Conservation (phyloP, 352 stramenopile species). For the Globisporangium paddicum region DNA sequence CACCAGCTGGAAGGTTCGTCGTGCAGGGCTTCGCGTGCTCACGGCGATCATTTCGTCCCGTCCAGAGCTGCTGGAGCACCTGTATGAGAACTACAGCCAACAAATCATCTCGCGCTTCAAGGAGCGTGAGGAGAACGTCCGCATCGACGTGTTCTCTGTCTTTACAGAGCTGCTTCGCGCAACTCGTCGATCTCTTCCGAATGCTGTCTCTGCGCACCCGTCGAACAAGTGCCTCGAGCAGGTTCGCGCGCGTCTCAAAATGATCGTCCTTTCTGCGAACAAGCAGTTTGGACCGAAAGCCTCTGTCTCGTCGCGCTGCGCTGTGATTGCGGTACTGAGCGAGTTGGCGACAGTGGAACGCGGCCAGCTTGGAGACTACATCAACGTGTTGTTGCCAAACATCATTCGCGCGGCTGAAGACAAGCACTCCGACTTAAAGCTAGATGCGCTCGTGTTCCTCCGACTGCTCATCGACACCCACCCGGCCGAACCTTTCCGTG, state of each 20-base stretch:
- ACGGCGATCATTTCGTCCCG: slow-evolving; percentile 90
- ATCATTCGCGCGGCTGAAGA: slow-evolving; percentile 84
- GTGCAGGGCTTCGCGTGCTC: slow-evolving; percentile 90
- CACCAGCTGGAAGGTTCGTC: slow-evolving; percentile 97
- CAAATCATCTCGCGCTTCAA: slow-evolving; percentile 89
- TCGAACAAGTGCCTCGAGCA: slow-evolving; percentile 44
- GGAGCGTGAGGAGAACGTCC: slow-evolving; percentile 98
- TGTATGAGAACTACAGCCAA: slow-evolving; percentile 84
- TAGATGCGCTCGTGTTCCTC: slow-evolving; percentile 94
- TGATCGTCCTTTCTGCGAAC: slow-evolving; percentile 69
- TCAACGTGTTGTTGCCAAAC: slow-evolving; percentile 75
- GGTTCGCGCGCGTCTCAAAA: slow-evolving; percentile 58
- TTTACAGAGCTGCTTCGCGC: slow-evolving; percentile 91
- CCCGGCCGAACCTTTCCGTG: slow-evolving; percentile 67
- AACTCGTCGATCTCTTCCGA: slow-evolving; percentile 48
- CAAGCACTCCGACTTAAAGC: slow-evolving; percentile 94
- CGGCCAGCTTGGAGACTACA: slow-evolving; percentile 66
- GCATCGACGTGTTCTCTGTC: slow-evolving; percentile 95
- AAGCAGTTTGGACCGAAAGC: slow-evolving; percentile 79
- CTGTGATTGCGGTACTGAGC: slow-evolving; percentile 81
- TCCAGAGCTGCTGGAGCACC: slow-evolving; percentile 73
- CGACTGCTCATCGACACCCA: slow-evolving; percentile 92
- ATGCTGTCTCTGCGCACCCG: slow-evolving; percentile 16
- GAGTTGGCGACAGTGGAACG: slow-evolving; percentile 77
- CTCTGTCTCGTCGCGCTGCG: slow-evolving; percentile 72